Evolutionary conservation across 768 basidiomycete genomes (phyloP), one percentile per base, ranked within the genome.

Genomic region (Tylopilus intermedius): DNA sequence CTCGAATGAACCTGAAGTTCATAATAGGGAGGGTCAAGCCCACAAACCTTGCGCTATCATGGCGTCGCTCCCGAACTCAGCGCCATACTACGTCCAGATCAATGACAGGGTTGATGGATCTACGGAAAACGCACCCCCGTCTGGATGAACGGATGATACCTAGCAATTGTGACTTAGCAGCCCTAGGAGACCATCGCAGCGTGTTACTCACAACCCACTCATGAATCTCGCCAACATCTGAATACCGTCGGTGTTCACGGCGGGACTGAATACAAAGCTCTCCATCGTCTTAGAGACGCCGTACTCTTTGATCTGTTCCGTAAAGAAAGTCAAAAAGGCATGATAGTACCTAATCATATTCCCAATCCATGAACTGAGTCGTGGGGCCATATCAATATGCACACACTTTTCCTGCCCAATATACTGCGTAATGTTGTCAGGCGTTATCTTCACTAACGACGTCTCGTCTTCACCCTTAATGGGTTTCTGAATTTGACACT

Each of bases 71-170:
- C 72, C 75, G 51, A 82, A 83, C 56, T 83, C 80, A 26, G 72
- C 64, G 6, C 74, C 80, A 60, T 79, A 80, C 79, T 81, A 47
- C 33, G 35, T 21, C 21, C 6, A 41, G n/a, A 13, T 40, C n/a
- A 41, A 10, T 35, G 27, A 33, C 27, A 44, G 38, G 5, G 14
- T 22, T 37, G 27, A 14, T 22, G 15, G 8, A 13, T 4, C 6
- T n/a, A 22, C 33, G 11, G 6, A 41, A 29, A 8, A 73, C 76
- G 41, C 60, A 82, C 81, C 39, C 82, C 82, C n/a, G 75, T 66
- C 58, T 79, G 76, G 45, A 84, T 84, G 45, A 80, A 63, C 0
- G 81, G 79, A 64, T 84, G 82, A 11, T 77, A 52, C 4, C 81
- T 83, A 53, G 10, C 15, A 14, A 21, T 37, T 7, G 4, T 30